Evolutionary conservation across 768 basidiomycete species (phyloP).

Genomic region (Porphyrellus cyaneotinctus): DNA sequence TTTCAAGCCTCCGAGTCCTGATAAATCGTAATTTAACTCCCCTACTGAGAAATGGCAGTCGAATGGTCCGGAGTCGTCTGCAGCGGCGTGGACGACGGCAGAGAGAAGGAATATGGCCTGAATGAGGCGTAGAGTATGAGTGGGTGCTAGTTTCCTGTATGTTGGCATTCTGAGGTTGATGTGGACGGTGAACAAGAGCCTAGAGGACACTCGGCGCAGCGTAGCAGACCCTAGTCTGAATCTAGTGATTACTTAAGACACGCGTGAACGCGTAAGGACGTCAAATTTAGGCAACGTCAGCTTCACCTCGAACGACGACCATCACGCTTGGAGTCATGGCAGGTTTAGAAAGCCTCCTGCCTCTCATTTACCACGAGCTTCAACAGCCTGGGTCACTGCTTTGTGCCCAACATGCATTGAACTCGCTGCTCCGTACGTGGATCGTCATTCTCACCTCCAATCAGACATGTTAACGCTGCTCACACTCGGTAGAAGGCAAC

Average conservation of each 20-base stretch:
- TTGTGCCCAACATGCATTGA: slow-evolving; percentile 85
- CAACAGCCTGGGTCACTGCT: slow-evolving; percentile 79
- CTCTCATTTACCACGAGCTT: slow-evolving; percentile 71
- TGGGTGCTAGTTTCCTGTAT: slow-evolving; percentile 10
- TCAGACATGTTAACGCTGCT: slow-evolving; percentile 34
- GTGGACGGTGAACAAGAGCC: background rate
- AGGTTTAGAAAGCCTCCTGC: slow-evolving; percentile 49
- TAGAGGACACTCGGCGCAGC: background rate
- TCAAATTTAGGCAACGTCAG: slow-evolving; percentile 17
- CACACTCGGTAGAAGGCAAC: slow-evolving; percentile 37
- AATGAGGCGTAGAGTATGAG: slow-evolving; percentile 3
- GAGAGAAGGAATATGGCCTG: slow-evolving; percentile 20
- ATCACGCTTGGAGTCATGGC: slow-evolving; percentile 42
- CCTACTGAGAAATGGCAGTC: slow-evolving; percentile 48
- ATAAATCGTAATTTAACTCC: slow-evolving; percentile 57
- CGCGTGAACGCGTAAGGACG: slow-evolving; percentile 29
- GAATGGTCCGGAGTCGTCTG: slow-evolving; percentile 41
- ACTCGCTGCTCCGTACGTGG: slow-evolving; percentile 64
- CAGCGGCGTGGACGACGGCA: slow-evolving; percentile 22
- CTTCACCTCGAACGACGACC: slow-evolving; percentile 15
- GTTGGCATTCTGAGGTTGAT: slow-evolving; percentile 19
- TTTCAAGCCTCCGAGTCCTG: slow-evolving; percentile 48
- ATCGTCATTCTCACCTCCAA: slow-evolving; percentile 35
- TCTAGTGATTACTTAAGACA: slow-evolving; percentile 27
- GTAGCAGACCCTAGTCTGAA: slow-evolving; percentile 1